Evolutionary conservation across 768 basidiomycete species (phyloP), one percentile per base, ranked within the genome.

Genomic region (Mycena galopus): DNA sequence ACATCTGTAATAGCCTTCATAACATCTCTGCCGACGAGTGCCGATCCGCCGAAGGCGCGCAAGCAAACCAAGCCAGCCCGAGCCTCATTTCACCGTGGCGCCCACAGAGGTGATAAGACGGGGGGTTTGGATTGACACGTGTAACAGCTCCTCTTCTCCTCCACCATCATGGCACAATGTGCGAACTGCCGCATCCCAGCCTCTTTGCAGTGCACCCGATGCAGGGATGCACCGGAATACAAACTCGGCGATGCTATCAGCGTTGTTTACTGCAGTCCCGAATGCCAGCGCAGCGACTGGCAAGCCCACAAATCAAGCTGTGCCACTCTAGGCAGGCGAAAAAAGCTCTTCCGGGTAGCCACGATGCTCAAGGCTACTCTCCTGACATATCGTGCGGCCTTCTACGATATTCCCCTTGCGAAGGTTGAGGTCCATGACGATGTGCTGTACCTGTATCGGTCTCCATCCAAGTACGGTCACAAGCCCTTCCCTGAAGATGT

Each of bases 141-240:
- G 44, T 47, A n/a, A 47, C 16, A 47, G 21, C 44, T n/a, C 44
- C 44, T 47, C 21, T 21, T n/a, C 44, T 47, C 44, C 21, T 47
- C 7, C 23, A 63, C 29, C 61, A 47, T 44, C 44, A 63, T 63
- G 61, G 29, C 63, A 17, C 63, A 64, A 35, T 51, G 50, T 19
- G 63, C 63, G 16, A 53, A 12, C n/a, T 64, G 63, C 47, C 5
- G 50, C 50, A 33, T 51, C 33, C 50, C 63, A 53, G 63, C 63
- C 12, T 64, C 50, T 32, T 37, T 25, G 50, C 44, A 17, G 64
- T 73, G 65, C n/a, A 11, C 55, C 37, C 25, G 65, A 29, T 65
- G 65, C 55, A 39, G 2, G 37, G 65, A 66, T 42, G 53, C 65
- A 56, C 65, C 65, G n/a, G 65, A 66, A n/a, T 66, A 66, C 53